phyloP scores from a whole-genome alignment of 768 basidiomycete genomes.

The Boletus barrowsii region DNA sequence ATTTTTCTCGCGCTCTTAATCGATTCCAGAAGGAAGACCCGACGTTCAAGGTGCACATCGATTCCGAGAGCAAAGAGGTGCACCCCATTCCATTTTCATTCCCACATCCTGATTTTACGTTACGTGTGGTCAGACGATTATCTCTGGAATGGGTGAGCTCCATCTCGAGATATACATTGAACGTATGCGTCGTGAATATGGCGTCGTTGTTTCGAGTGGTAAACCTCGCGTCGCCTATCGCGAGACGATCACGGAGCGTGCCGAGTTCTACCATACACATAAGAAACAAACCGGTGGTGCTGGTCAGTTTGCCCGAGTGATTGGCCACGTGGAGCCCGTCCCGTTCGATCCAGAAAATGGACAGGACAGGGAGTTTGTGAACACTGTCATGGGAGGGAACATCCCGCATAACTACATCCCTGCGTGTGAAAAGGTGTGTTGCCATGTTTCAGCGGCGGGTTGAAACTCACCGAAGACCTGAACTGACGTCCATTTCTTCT shows the following conservation, averaged over 20 bases:
- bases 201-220: constrained; percentile 87
- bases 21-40: constrained; percentile 99
- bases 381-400: constrained; percentile 85
- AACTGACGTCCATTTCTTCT: constrained; percentile 1
- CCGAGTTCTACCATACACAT: constrained; percentile 87
- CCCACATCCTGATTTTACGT: neutral
- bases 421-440: constrained; percentile 82
- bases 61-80: constrained; percentile 92
- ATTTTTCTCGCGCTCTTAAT: constrained; percentile 95
- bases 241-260: constrained; percentile 83
- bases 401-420: constrained; percentile 92
- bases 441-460: neutral
- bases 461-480: neutral
- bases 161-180: constrained; percentile 99
- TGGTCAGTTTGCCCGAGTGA: constrained; percentile 93
- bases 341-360: constrained; percentile 69
- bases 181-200: constrained; percentile 97
- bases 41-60: constrained; percentile 96
- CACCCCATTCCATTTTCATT: constrained; percentile 1
- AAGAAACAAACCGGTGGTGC: constrained; percentile 99
- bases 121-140: constrained; percentile 72
- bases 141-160: constrained; percentile 99
- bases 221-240: constrained; percentile 97
- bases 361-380: constrained; percentile 82
- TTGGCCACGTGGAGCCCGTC: constrained; percentile 90